Percentiles rank a stretch among this genome's conserved stretches.
Evolutionary conservation across 345 rosid genomes (phyloP).

Genomic region (Hibiscus syriacus): DNA sequence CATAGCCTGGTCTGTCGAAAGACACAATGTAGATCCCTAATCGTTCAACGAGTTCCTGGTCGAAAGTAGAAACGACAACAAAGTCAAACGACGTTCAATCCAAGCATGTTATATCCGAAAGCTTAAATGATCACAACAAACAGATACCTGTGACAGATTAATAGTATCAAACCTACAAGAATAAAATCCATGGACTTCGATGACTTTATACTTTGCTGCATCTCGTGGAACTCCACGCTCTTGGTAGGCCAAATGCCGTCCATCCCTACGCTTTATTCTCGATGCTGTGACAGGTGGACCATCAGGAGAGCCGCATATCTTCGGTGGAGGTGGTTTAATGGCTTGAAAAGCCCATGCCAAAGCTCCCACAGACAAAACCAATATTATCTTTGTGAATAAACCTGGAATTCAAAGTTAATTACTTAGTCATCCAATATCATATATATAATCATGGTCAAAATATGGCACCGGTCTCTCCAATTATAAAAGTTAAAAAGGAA

Average conservation of each 20-base stretch:
- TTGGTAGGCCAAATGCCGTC: conserved; percentile 45
- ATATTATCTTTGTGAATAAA: conserved; percentile 24
- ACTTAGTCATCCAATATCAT: no score
- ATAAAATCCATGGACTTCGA: conserved; percentile 38
- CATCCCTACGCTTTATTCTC: conserved; percentile 54
- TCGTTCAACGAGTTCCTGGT: conserved; percentile 41
- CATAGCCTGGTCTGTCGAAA: conserved; percentile 55
- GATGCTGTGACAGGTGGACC: conserved; percentile 48
- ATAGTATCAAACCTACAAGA: not conserved
- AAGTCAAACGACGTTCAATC: not conserved
- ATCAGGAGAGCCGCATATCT: conserved; percentile 33
- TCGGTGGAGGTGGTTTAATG: conserved; percentile 46
- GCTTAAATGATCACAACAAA: not conserved
- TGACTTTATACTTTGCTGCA: conserved; percentile 23
- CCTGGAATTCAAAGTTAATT: no score
- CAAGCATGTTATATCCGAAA: not conserved
- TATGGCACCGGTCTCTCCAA: no score
- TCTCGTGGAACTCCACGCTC: conserved; percentile 36
- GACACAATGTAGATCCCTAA: conserved; percentile 33
- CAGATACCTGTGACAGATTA: conserved; percentile 6
- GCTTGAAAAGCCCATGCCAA: conserved; percentile 40
- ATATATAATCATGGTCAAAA: no score
- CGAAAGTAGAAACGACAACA: not conserved
- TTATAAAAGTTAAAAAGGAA: no score
- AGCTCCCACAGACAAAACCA: conserved; percentile 31